Percentiles rank a stretch among this genome's conserved stretches.
Evolutionary conservation across 2,329 filamentous ascomycete species (phyloP).

Genomic region (Laburnicola sp.): DNA sequence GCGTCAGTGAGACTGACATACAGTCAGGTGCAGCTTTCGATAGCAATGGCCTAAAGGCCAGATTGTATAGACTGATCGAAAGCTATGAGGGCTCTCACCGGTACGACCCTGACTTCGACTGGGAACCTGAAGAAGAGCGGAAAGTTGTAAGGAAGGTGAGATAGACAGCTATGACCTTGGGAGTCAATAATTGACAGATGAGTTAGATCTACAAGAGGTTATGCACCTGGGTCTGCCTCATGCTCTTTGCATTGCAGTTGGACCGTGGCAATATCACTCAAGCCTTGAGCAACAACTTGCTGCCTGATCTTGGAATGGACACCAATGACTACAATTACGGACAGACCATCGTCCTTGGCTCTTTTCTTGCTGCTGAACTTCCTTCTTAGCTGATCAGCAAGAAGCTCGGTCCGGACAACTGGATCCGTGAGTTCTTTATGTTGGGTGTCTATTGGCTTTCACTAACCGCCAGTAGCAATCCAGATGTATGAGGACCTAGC

Average conservation of each 20-base stretch:
- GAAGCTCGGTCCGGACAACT: constrained; percentile 51
- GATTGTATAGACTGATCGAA: constrained; percentile 56
- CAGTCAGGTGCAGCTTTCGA: constrained; percentile 40
- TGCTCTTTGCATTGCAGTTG: constrained; percentile 59
- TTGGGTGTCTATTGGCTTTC: background rate
- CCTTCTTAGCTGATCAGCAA: constrained; percentile 54
- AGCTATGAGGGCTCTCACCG: constrained; percentile 63
- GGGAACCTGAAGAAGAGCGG: constrained; percentile 61
- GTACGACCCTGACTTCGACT: constrained; percentile 61
- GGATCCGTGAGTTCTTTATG: constrained; percentile 41
- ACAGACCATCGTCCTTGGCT: constrained; percentile 69
- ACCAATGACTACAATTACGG: constrained; percentile 47
- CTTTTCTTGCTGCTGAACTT: constrained; percentile 67
- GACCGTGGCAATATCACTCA: constrained; percentile 53
- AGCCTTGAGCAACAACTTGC: constrained; percentile 42
- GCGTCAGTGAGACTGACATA: constrained; percentile 22
- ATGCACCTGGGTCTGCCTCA: constrained; percentile 56
- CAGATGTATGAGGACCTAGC: constrained; percentile 22
- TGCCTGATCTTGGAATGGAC: constrained; percentile 36
- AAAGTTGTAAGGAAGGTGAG: constrained; percentile 57
- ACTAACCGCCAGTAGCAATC: constrained; percentile 16
- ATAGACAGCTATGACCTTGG: background rate
- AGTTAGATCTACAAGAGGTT: constrained; percentile 55
- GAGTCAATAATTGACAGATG: constrained; percentile 1
- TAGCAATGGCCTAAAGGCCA: constrained; percentile 37